Evolutionary conservation across 140 eudicot species (phyloP).

Genomic region (Oenanthe javanica): DNA sequence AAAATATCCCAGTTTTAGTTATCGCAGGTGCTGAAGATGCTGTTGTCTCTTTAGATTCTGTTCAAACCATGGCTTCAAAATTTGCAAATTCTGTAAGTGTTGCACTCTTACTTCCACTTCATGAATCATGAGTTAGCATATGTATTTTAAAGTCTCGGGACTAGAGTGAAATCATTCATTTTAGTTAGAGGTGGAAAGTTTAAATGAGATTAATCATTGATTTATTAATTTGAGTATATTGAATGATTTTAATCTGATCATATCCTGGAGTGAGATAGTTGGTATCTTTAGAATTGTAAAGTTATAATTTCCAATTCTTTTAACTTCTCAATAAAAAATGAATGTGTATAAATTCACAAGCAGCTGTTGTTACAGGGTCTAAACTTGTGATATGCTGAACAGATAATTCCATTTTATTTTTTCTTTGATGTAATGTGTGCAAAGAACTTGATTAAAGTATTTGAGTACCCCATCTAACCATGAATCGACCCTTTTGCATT

Average conservation of each 20-base stretch:
- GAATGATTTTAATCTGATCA: background rate
- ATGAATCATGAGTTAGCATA: background rate
- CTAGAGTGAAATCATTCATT: background rate
- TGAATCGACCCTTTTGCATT: background rate
- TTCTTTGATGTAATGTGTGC: background rate
- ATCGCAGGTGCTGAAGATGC: constrained; percentile 95
- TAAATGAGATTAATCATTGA: background rate
- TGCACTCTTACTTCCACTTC: background rate
- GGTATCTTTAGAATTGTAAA: no score
- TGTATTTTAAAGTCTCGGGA: background rate
- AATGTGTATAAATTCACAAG: background rate
- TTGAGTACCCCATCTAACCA: background rate
- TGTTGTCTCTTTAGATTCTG: constrained; percentile 62
- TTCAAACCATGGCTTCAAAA: constrained; percentile 82
- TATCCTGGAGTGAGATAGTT: background rate
- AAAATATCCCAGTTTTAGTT: constrained; percentile 61
- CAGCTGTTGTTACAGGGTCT: background rate
- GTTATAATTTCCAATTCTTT: background rate
- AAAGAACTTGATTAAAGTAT: background rate
- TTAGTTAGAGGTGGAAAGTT: background rate
- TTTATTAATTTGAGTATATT: background rate
- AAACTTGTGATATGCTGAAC: background rate
- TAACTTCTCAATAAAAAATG: background rate
- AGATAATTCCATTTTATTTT: background rate
- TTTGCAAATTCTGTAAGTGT: constrained; percentile 81